Evolutionary conservation across 2,329 filamentous ascomycete genomes (phyloP).

Genomic region (Cladosporium austrohemisphaericum): DNA sequence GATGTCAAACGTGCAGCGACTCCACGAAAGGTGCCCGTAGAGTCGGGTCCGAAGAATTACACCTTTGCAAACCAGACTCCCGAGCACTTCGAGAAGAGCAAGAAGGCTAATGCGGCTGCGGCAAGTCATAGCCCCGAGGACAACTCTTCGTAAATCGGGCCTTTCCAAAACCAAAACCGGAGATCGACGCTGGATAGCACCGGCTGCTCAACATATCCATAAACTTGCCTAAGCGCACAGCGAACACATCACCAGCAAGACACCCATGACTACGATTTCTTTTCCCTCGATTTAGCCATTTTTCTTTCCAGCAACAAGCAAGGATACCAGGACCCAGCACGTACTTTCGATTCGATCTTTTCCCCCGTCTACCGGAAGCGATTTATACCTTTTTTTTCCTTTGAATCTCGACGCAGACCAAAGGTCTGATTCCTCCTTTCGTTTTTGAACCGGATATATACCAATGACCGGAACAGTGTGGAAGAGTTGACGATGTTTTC

Average conservation of each 20-base stretch:
- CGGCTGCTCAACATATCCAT: too few species aligned
- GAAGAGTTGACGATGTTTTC: too few species aligned
- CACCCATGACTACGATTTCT: not conserved
- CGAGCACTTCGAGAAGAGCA: slow-evolving; percentile 39
- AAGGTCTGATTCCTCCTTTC: too few species aligned
- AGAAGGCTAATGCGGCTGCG: slow-evolving; percentile 17
- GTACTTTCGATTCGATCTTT: not conserved
- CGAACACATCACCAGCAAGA: slow-evolving; percentile 2
- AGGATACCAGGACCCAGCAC: slow-evolving; percentile 14
- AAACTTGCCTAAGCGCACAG: slow-evolving; percentile 5
- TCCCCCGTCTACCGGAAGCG: not conserved
- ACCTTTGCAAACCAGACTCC: slow-evolving; percentile 48
- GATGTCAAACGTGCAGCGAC: slow-evolving; percentile 34
- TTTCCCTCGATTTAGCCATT: not conserved
- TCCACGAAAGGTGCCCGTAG: slow-evolving; percentile 26
- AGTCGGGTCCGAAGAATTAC: slow-evolving; percentile 42
- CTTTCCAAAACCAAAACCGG: not conserved
- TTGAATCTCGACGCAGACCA: too few species aligned
- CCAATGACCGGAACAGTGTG: too few species aligned
- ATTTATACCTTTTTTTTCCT: not conserved
- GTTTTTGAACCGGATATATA: too few species aligned
- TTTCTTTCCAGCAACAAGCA: not conserved
- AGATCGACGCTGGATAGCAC: not conserved
- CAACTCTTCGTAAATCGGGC: not conserved
- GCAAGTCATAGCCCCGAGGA: slow-evolving; percentile 6